Evolutionary conservation across 352 stramenopile species (phyloP).

Genomic region (Phytophthora cajani): DNA sequence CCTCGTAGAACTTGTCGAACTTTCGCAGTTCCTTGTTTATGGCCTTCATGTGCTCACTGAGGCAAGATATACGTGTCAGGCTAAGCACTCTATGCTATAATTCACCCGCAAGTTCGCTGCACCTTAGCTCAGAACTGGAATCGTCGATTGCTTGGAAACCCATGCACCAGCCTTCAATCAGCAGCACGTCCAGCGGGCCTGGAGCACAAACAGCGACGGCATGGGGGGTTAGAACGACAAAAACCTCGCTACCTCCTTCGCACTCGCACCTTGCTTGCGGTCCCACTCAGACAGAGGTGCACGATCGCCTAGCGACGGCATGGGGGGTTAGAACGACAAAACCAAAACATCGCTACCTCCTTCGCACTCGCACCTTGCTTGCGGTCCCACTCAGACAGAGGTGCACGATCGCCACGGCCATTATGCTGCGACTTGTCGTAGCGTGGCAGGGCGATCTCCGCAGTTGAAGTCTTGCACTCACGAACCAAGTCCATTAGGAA

Average conservation of each 20-base stretch:
- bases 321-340: conserved; percentile 3
- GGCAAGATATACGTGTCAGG: neutral
- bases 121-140: conserved; percentile 45
- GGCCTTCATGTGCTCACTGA: conserved; percentile 60
- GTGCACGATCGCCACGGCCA: conserved; percentile 77
- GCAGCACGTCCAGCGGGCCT: conserved; percentile 81
- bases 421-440: conserved; percentile 85
- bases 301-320: conserved; percentile 69
- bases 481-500: conserved; percentile 69
- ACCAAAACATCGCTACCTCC: neutral
- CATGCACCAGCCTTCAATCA: conserved; percentile 90
- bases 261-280: conserved; percentile 51
- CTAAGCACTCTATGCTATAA: neutral
- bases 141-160: conserved; percentile 71
- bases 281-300: conserved; percentile 63
- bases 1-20: conserved; percentile 73
- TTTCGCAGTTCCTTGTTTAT: conserved; percentile 70
- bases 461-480: conserved; percentile 54
- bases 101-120: neutral
- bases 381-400: conserved; percentile 56
- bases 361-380: conserved; percentile 50
- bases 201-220: neutral
- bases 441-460: conserved; percentile 62
- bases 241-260: neutral
- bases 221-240: conserved; percentile 8